Conservation (phyloP, 371 early-diverging fungal genomes). For the Actinomortierella ambigua region DNA sequence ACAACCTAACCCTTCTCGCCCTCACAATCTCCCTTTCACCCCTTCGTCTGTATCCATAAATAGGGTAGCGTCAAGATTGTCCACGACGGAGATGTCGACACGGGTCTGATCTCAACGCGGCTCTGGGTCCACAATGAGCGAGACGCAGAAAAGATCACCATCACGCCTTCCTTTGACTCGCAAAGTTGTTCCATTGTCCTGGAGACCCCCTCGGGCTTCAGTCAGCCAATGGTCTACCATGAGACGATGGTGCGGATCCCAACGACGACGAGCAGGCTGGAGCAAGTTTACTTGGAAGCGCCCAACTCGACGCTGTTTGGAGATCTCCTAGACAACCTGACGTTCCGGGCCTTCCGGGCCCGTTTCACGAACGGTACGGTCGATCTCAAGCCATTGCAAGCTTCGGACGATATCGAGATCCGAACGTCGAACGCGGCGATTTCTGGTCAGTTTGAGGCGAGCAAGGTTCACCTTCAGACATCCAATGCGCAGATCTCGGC, state of each 20-base stretch:
- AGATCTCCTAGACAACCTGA: slow-evolving; percentile 17
- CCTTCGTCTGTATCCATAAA: no score
- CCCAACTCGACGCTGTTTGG: slow-evolving; percentile 35
- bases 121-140: slow-evolving; percentile 41
- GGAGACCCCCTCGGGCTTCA: slow-evolving; percentile 33
- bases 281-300: slow-evolving; percentile 14
- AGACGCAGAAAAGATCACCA: slow-evolving; percentile 28
- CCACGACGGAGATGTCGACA: slow-evolving; percentile 21
- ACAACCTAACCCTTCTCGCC: no score
- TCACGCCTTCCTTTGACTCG: slow-evolving; percentile 18
- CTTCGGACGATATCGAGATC: slow-evolving; percentile 24
- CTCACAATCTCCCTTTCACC: no score
- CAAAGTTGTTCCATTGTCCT: slow-evolving; percentile 22
- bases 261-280: slow-evolving; percentile 13
- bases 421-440: slow-evolving; percentile 25
- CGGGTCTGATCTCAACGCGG: slow-evolving; percentile 29
- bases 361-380: slow-evolving; percentile 21
- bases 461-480: slow-evolving; percentile 15
- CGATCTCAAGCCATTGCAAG: slow-evolving; percentile 26
- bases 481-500: slow-evolving; percentile 29
- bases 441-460: background rate
- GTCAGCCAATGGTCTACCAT: slow-evolving; percentile 33
- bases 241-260: slow-evolving; percentile 39
- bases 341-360: slow-evolving; percentile 13
- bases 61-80: slow-evolving; percentile 35